Conservation (phyloP, 495 filamentous ascomycete species). For the Aspergillus carlsbadensis region DNA sequence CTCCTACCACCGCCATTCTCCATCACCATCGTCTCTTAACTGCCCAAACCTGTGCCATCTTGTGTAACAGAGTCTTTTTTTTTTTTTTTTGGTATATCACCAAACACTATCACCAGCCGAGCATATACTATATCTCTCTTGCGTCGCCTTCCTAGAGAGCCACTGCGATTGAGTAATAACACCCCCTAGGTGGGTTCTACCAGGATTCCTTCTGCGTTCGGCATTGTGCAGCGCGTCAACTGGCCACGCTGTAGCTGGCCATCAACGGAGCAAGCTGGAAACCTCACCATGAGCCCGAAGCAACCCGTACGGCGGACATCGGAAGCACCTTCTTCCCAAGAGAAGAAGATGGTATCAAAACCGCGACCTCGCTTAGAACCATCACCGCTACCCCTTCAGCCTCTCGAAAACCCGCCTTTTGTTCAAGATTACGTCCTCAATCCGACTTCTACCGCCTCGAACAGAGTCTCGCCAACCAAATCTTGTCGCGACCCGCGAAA, state of each 20-base stretch:
- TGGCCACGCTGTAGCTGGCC: not conserved
- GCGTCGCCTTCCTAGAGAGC: not conserved
- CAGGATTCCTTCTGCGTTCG: slow-evolving; percentile 12
- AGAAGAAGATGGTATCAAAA: slow-evolving; percentile 50
- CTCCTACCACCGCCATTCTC: not conserved
- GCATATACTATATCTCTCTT: not conserved
- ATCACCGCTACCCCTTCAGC: slow-evolving; percentile 51
- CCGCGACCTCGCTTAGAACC: slow-evolving; percentile 42
- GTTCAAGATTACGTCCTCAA: slow-evolving; percentile 54
- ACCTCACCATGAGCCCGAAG: slow-evolving; percentile 60
- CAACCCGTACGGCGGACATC: slow-evolving; percentile 60
- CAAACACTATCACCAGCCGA: not conserved
- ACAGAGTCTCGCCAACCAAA: slow-evolving; percentile 61
- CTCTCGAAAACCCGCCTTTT: slow-evolving; percentile 42
- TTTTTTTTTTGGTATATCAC: not conserved
- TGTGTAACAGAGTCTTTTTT: not conserved
- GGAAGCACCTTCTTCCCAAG: slow-evolving; percentile 55
- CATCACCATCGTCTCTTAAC: not conserved
- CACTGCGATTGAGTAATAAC: not conserved
- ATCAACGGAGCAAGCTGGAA: not conserved
- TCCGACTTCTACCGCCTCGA: slow-evolving; percentile 47
- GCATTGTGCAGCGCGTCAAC: slow-evolving; percentile 26
- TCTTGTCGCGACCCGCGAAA: slow-evolving; percentile 41
- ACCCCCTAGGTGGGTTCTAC: not conserved
- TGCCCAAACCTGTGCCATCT: not conserved